These are phyloP conservation scores for Puya raimondii DNA, from an alignment of 176 grass and related monocot species.

Conservation along the genomic window DNA sequence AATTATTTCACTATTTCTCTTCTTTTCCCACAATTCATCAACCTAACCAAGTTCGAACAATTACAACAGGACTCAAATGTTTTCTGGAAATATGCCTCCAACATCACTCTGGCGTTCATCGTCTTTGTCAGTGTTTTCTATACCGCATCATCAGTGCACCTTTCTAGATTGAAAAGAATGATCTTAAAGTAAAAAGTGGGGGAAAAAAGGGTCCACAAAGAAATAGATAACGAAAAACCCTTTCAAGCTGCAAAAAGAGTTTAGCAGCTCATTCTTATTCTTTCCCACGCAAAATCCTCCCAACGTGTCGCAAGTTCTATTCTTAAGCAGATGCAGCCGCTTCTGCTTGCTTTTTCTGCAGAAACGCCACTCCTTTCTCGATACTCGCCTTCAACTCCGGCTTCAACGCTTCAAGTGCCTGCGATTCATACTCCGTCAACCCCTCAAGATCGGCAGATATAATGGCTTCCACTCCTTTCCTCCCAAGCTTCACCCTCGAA, in stretches of 20 bases:
- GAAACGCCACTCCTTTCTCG: constrained; percentile 38
- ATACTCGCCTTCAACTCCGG: constrained; percentile 43
- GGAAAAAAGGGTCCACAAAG: neutral
- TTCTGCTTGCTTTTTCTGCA: constrained; percentile 15
- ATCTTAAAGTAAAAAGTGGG: neutral
- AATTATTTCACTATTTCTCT: too few relatives aligned
- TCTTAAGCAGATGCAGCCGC: neutral
- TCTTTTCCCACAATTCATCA: too few relatives aligned
- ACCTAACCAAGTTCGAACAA: too few relatives aligned
- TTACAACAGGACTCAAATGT: too few relatives aligned
- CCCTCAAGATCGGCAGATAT: constrained; percentile 24
- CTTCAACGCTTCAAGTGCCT: constrained; percentile 31
- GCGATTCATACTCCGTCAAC: constrained; percentile 29
- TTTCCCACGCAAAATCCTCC: neutral
- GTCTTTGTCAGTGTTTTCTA: too few relatives aligned
- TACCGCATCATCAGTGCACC: too few relatives aligned
- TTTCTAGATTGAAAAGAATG: neutral
- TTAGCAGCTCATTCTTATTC: too few relatives aligned
- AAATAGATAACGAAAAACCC: neutral
- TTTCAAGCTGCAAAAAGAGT: neutral
- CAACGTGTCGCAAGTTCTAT: neutral
- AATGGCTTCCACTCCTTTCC: constrained; percentile 36
- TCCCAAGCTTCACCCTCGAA: constrained; percentile 32
- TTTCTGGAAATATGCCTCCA: too few relatives aligned
- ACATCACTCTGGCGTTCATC: too few relatives aligned